Conservation (phyloP, 2,329 filamentous ascomycete species). For the Ceratocystis alfenasii region DNA sequence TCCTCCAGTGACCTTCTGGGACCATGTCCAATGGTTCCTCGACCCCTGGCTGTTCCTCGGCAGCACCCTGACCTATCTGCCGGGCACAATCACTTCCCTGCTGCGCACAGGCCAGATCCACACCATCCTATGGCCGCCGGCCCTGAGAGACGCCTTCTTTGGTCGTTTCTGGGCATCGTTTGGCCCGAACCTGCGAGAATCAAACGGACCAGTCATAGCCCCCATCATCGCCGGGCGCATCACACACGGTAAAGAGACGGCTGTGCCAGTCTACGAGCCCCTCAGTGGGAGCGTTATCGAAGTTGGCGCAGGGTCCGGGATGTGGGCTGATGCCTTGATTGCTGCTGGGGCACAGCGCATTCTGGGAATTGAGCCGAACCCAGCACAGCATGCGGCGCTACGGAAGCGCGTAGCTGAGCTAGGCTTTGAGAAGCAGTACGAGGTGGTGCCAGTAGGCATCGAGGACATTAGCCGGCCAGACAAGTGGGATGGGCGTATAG, state of each 20-base stretch:
- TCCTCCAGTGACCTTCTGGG: conserved; percentile 11
- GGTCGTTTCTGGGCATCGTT: conserved; percentile 46
- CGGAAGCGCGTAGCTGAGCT: conserved; percentile 37
- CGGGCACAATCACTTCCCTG: conserved; percentile 38
- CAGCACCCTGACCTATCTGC: conserved; percentile 39
- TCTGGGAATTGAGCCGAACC: conserved; percentile 55
- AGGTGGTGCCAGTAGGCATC: conserved; percentile 51
- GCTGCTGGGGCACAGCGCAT: conserved; percentile 31
- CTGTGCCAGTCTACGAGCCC: conserved; percentile 29
- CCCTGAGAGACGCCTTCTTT: conserved; percentile 45
- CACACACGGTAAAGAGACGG: conserved; percentile 30
- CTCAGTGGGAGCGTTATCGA: conserved; percentile 46
- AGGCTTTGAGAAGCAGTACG: conserved; percentile 46
- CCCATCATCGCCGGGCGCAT: conserved; percentile 44
- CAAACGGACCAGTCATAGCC: conserved; percentile 35
- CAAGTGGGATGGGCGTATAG: conserved; percentile 37
- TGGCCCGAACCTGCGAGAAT: conserved; percentile 40
- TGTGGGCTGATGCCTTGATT: conserved; percentile 47
- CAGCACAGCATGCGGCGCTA: conserved; percentile 39
- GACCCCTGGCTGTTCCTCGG: conserved; percentile 44
- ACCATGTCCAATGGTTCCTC: conserved; percentile 30
- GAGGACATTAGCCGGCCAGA: conserved; percentile 39
- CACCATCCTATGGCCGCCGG: conserved; percentile 33
- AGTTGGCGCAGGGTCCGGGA: conserved; percentile 48
- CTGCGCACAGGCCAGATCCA: conserved; percentile 29